A percentile compares a stretch with the other conserved stretches of the same genome.
Conservation (phyloP, 2,329 filamentous ascomycete genomes). For the Paramyrothecium roridum region DNA sequence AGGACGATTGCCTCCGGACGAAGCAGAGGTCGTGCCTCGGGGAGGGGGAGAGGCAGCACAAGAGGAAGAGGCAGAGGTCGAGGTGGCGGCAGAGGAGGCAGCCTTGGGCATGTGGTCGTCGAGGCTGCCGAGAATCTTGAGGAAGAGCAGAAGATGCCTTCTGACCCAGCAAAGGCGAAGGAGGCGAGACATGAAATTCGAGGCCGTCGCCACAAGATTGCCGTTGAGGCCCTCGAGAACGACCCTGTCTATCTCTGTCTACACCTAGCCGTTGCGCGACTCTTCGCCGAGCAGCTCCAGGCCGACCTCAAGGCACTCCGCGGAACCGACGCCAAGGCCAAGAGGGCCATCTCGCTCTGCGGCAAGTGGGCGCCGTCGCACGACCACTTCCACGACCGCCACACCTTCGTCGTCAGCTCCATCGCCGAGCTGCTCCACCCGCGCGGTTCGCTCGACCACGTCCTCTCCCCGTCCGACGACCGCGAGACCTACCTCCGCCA, state of each 20-base stretch:
- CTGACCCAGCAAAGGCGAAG: constrained; percentile 6
- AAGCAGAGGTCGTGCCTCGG: neutral
- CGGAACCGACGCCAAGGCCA: constrained; percentile 32
- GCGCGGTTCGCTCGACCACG: constrained; percentile 21
- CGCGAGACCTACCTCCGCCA: constrained; percentile 51
- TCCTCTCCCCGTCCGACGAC: constrained; percentile 28
- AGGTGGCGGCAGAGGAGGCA: constrained; percentile 2
- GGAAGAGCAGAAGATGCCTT: constrained; percentile 2
- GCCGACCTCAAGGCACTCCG: constrained; percentile 40
- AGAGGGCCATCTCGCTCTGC: constrained; percentile 48
- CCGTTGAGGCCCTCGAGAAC: constrained; percentile 35
- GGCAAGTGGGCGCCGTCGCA: constrained; percentile 59
- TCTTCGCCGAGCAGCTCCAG: constrained; percentile 54
- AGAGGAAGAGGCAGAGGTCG: constrained; percentile 9
- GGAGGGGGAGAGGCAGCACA: too few species aligned
- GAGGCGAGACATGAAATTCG: constrained; percentile 25
- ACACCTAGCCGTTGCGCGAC: constrained; percentile 48
- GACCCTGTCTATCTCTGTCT: constrained; percentile 47
- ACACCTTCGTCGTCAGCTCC: constrained; percentile 53
- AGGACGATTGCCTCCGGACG: neutral
- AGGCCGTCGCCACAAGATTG: constrained; percentile 34
- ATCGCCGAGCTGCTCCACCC: constrained; percentile 55
- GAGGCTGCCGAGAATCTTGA: neutral
- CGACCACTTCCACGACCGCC: constrained; percentile 53
- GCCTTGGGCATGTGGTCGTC: neutral